These are phyloP conservation scores for Irpex sp. DNA, from an alignment of 1,284 basidiomycete species.

Conservation along the genomic window DNA sequence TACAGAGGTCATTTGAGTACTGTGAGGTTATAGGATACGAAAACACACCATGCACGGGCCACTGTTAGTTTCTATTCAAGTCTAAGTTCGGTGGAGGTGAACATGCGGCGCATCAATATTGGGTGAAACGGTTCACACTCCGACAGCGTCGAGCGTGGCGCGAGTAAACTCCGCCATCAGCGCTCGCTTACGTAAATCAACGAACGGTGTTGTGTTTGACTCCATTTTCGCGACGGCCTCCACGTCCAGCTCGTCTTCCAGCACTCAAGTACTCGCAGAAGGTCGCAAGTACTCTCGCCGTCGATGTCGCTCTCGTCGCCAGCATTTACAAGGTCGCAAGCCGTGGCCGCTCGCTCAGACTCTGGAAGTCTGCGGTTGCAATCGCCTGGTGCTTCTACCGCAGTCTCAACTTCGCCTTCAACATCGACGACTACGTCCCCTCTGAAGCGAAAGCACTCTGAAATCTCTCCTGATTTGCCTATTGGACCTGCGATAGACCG, in stretches of 20 bases:
- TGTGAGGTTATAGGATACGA: too few relatives aligned
- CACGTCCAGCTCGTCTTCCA: neutral
- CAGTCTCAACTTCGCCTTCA: neutral
- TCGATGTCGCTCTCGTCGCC: neutral
- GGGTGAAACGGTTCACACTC: neutral
- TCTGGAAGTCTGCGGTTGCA: constrained; percentile 2
- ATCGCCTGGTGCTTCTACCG: neutral
- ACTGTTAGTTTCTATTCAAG: too few relatives aligned
- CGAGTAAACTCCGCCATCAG: neutral
- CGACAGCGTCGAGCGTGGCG: neutral
- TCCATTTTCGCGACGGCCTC: neutral
- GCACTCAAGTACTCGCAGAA: neutral
- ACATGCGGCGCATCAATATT: too few relatives aligned
- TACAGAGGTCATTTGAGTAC: too few relatives aligned
- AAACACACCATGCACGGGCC: too few relatives aligned
- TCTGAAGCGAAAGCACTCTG: constrained; percentile 2
- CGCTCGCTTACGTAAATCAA: neutral
- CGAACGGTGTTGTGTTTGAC: neutral
- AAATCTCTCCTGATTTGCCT: neutral
- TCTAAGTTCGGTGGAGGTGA: too few relatives aligned
- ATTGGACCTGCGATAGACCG: neutral
- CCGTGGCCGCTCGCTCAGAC: neutral
- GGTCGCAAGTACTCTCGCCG: neutral
- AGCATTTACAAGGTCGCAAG: neutral
- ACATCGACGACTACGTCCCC: neutral